Evolutionary conservation across 371 early-diverging fungal genomes (phyloP), one percentile per base, ranked within the genome.

Genomic region (Mortierella sp.): DNA sequence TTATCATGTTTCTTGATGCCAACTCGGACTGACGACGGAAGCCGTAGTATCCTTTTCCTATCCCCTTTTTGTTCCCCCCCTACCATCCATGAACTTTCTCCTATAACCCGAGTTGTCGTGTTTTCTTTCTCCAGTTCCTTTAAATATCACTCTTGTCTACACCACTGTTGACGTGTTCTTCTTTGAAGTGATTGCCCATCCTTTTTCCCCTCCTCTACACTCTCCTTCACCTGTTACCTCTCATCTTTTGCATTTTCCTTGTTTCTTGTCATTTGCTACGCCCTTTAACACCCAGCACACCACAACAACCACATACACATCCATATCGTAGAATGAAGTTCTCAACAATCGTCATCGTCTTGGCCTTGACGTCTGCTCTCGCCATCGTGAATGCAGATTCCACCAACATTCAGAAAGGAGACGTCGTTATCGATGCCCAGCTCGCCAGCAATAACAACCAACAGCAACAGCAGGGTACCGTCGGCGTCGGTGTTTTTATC

Each of bases 301-400:
- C 65, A 16, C 65, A 38, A 38, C 38, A 51, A 55, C 21, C n/a
- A 72, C 56, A 68, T 48, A 73, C 27, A 1, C 21, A 65, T 46
- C 18, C n/a, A 14, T n/a, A 6, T 71, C 24, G 11, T 21, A 60
- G 16, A 32, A 83, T 83, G 83, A 83, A 83, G 70, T 38, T 75
- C 56, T 49, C 75, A 35, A 75, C 78, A 32, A 7, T 83, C 63
- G 72, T 74, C 35, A 44, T 79, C 32, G 51, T 83, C 29, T 27
- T 83, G 73, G 76, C 75, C 32, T 73, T 83, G 77, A 76, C 83
- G 32, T 71, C 77, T 4, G 83, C 83, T 16, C 51, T 79, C 6
- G 80, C 83, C 4, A 27, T 83, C 6, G 72, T 70, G 14, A 74
- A 83, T 46, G 83, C 80, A n/a, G 72, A 76, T 18, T 55, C 71